A percentile compares a stretch with the other conserved stretches of the same genome.
phyloP scores from a whole-genome alignment of 192 early-diverging fungal species.

The Coemansia sp. region DNA sequence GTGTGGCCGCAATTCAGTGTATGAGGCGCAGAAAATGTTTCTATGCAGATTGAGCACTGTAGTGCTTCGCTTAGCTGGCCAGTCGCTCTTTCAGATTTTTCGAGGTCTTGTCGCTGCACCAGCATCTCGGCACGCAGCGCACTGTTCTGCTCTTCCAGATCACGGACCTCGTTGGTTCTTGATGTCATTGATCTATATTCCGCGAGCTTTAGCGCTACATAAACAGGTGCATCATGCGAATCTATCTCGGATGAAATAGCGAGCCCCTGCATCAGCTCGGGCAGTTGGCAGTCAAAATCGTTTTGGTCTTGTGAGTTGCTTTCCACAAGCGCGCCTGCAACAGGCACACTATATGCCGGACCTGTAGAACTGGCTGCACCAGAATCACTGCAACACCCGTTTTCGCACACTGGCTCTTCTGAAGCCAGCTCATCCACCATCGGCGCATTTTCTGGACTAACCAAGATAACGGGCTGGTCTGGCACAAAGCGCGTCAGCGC shows the following conservation, averaged over 20 bases:
- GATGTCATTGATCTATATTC: neutral
- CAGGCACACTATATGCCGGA: neutral
- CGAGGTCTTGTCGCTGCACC: constrained; percentile 22
- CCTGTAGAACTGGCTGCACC: neutral
- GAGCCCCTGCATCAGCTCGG: neutral
- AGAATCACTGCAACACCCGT: neutral
- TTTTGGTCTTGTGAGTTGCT: neutral
- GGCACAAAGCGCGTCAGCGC: neutral
- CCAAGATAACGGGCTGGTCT: neutral
- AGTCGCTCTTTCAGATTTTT: constrained; percentile 4
- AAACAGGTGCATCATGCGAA: neutral
- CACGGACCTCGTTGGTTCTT: neutral
- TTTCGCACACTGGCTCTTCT: neutral
- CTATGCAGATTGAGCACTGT: constrained; percentile 50
- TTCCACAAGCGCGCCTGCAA: neutral
- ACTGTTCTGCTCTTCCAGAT: constrained; percentile 13
- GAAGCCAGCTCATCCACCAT: neutral
- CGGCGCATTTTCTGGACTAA: neutral
- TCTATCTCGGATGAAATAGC: neutral
- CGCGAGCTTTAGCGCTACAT: neutral
- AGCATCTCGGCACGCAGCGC: constrained; percentile 33
- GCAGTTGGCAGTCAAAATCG: neutral
- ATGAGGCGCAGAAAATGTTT: constrained; percentile 34
- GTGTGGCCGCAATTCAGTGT: constrained; percentile 50
- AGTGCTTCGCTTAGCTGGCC: constrained; percentile 22